Conservation (phyloP, 305 asterid species). For the Plantago lanceolata region DNA sequence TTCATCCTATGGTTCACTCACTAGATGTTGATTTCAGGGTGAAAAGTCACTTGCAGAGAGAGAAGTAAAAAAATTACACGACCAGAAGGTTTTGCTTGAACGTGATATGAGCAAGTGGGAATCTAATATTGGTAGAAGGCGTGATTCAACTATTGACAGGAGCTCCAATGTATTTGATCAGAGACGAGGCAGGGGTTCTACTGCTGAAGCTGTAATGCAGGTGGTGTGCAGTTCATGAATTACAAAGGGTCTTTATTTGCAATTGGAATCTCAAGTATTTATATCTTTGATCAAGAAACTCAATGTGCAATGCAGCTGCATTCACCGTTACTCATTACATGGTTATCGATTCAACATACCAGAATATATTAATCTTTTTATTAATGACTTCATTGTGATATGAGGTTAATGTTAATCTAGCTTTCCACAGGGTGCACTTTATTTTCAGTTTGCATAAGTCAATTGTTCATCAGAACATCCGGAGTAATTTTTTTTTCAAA, state of each 20-base stretch:
- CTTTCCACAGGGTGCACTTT: too few relatives aligned
- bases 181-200: slow-evolving; percentile 49
- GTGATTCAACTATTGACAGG: slow-evolving; percentile 56
- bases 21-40: slow-evolving; percentile 48
- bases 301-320: background rate
- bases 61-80: slow-evolving; percentile 66
- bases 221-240: slow-evolving; percentile 27
- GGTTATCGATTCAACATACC: background rate
- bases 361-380: too few relatives aligned
- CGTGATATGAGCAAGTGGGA: slow-evolving; percentile 82
- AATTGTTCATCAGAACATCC: background rate
- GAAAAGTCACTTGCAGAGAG: slow-evolving; percentile 83
- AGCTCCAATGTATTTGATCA: slow-evolving; percentile 59
- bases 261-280: background rate
- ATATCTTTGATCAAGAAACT: background rate
- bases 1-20: slow-evolving; percentile 13
- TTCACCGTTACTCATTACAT: background rate
- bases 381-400: background rate
- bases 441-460: background rate
- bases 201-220: slow-evolving; percentile 48
- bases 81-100: slow-evolving; percentile 75
- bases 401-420: too few relatives aligned
- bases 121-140: slow-evolving; percentile 56
- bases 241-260: background rate
- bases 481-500: background rate